A percentile compares a stretch with the other conserved stretches of the same genome.
phyloP scores from a whole-genome alignment of 192 early-diverging fungal species.

The Martensiomyces pterosporus region DNA sequence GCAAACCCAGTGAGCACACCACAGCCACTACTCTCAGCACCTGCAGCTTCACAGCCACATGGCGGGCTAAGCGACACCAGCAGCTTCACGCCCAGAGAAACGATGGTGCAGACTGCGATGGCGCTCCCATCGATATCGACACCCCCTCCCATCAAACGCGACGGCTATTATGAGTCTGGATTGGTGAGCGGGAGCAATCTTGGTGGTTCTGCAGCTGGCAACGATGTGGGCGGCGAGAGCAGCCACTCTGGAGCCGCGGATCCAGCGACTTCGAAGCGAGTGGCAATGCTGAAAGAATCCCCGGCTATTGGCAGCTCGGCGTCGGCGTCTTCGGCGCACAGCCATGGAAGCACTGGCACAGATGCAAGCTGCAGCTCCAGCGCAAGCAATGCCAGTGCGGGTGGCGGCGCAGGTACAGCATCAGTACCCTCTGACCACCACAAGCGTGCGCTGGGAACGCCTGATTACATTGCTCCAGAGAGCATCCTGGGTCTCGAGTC shows the following conservation, averaged over 20 bases:
- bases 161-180: too few species aligned
- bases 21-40: neutral
- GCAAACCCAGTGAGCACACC: neutral
- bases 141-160: conserved; percentile 6
- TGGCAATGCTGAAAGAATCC: conserved; percentile 43
- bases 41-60: neutral
- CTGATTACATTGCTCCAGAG: conserved; percentile 94
- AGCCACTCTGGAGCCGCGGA: too few species aligned
- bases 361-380: conserved; percentile 5
- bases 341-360: conserved; percentile 8
- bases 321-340: neutral
- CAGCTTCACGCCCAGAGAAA: too few species aligned
- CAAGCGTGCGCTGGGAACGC: conserved; percentile 65
- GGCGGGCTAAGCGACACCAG: too few species aligned
- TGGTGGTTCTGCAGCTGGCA: too few species aligned
- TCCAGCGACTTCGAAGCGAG: conserved; percentile 47
- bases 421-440: conserved; percentile 6
- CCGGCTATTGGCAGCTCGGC: conserved; percentile 1
- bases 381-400: conserved; percentile 10
- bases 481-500: conserved; percentile 82
- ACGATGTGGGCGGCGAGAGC: too few species aligned
- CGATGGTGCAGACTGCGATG: neutral
- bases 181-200: too few species aligned
- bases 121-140: conserved; percentile 6
- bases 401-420: neutral